Evolutionary conservation across 23 red algal species (phyloP).

Genomic region (Pyropia yezoensis): DNA sequence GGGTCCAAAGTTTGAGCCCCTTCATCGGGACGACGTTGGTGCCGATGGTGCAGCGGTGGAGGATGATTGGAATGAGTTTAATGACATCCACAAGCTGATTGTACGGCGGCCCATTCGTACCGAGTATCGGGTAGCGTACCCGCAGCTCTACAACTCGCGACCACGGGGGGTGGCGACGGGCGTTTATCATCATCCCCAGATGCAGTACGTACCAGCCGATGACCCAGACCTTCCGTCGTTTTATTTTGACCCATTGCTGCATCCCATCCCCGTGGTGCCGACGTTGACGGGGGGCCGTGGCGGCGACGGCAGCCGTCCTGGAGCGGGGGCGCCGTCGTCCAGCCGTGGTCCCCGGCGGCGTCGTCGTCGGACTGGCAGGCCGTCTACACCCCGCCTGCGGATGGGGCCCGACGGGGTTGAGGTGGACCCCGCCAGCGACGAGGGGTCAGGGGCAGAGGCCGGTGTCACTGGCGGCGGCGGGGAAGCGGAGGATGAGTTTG

Average conservation of each 20-base stretch:
- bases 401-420: not conserved
- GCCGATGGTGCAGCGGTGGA: conserved; percentile 29
- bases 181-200: conserved; percentile 56
- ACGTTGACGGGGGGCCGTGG: not conserved
- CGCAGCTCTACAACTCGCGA: conserved; percentile 80
- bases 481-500: no score
- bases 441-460: no score
- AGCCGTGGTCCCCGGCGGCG: not conserved
- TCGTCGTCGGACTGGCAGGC: not conserved
- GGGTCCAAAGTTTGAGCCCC: conserved; percentile 93
- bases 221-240: conserved; percentile 82
- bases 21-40: conserved; percentile 38
- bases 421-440: no score
- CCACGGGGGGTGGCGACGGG: conserved; percentile 59
- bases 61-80: conserved; percentile 99
- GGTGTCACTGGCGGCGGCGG: no score
- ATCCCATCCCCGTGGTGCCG: conserved; percentile 45
- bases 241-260: conserved; percentile 73
- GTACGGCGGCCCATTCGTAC: conserved; percentile 69
- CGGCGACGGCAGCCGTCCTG: not conserved
- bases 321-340: not conserved
- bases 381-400: not conserved
- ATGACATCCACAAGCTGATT: conserved; percentile 91
- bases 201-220: conserved; percentile 53
- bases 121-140: conserved; percentile 82